Percentiles rank a stretch among this genome's conserved stretches.
phyloP scores from a whole-genome alignment of 768 basidiomycete species.

The Ramaria rubella region DNA sequence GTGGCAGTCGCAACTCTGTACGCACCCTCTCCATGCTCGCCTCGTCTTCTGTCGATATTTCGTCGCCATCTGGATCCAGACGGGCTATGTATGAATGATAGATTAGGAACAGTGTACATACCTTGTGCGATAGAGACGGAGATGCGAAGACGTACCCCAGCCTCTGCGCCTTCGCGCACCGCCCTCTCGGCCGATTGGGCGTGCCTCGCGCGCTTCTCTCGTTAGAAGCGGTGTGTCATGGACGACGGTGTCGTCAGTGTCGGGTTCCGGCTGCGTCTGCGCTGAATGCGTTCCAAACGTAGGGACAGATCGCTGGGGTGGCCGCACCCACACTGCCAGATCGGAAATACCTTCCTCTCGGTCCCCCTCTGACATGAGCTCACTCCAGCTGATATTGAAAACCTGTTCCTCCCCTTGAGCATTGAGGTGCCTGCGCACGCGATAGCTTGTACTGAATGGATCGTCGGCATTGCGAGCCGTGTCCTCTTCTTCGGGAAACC shows the following conservation, averaged over 20 bases:
- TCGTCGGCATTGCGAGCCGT: neutral
- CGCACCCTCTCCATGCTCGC: neutral
- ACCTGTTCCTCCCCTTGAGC: neutral
- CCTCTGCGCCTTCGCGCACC: constrained; percentile 2
- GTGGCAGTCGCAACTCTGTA: neutral
- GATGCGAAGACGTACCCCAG: neutral
- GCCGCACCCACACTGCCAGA: neutral
- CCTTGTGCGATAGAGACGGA: no score
- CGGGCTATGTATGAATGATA: neutral
- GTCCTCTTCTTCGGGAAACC: neutral
- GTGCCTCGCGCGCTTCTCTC: neutral
- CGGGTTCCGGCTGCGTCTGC: neutral
- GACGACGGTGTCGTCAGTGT: constrained; percentile 3
- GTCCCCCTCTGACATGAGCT: constrained; percentile 2
- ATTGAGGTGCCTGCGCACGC: neutral
- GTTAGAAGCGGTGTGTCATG: neutral
- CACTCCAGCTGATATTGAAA: neutral
- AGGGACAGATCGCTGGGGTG: neutral
- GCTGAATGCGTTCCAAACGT: neutral
- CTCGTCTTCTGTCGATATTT: constrained; percentile 5
- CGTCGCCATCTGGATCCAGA: constrained; percentile 5
- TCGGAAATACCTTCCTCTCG: neutral
- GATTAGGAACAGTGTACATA: neutral
- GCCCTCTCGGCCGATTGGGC: neutral
- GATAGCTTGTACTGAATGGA: neutral